Percentiles rank a stretch among this genome's conserved stretches.
Conservation (phyloP, 345 rosid species). For the Citrus cavaleriei region DNA sequence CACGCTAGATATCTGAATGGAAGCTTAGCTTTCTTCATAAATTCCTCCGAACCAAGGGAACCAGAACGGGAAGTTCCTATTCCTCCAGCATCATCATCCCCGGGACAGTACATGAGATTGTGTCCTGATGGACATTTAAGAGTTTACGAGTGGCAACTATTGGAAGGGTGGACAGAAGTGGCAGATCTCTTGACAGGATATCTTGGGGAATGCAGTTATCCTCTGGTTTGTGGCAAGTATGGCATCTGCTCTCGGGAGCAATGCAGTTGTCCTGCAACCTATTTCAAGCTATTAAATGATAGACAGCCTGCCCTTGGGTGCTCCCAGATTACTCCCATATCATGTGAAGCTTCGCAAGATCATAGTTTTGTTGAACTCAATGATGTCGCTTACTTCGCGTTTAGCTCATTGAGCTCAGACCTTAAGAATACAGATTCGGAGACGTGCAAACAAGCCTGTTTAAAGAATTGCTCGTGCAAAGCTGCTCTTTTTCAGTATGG, state of each 20-base stretch:
- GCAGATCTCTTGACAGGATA: slow-evolving; percentile 15
- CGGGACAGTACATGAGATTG: slow-evolving; percentile 11
- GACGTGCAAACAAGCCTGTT: slow-evolving; percentile 18
- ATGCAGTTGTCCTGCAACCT: slow-evolving; percentile 22
- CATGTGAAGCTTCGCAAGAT: slow-evolving; percentile 9
- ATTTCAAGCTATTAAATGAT: slow-evolving; percentile 14
- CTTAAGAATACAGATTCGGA: neutral
- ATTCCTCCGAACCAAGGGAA: neutral
- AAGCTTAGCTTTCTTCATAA: neutral
- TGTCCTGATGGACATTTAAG: slow-evolving; percentile 28
- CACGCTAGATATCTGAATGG: slow-evolving; percentile 6
- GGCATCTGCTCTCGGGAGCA: slow-evolving; percentile 26
- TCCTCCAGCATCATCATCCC: neutral
- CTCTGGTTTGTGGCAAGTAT: slow-evolving; percentile 28
- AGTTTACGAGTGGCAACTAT: slow-evolving; percentile 13
- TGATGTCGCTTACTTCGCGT: slow-evolving; percentile 7
- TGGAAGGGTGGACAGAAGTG: neutral
- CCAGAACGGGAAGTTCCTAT: neutral
- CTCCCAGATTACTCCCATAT: slow-evolving; percentile 7
- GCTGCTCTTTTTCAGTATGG: slow-evolving; percentile 15
- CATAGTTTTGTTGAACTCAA: slow-evolving; percentile 23
- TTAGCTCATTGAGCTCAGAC: neutral
- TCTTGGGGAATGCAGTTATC: slow-evolving; percentile 19
- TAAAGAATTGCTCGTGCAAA: slow-evolving; percentile 22
- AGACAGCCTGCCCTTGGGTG: slow-evolving; percentile 30